Evolutionary conservation across 805 yeast species (phyloP).

Genomic region (Schwanniomyces pseudopolymorphus): DNA sequence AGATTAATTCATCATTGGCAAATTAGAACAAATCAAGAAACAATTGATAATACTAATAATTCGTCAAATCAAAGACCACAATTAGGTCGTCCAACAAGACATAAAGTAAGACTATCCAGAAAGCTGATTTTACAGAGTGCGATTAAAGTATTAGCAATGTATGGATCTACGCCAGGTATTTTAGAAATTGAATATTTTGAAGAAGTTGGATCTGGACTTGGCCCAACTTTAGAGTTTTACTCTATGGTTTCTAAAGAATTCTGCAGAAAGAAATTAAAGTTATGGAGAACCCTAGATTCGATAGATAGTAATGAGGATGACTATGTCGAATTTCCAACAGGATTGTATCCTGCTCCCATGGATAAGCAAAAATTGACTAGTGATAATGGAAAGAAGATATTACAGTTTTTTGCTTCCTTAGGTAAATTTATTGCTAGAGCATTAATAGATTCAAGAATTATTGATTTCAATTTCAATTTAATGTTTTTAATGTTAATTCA

Average conservation of each 20-base stretch:
- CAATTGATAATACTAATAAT: conserved; percentile 26
- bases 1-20: conserved; percentile 81
- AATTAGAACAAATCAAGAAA: conserved; percentile 38
- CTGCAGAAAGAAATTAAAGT: conserved; percentile 47
- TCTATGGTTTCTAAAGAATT: conserved; percentile 78
- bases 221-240: conserved; percentile 94
- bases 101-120: conserved; percentile 77
- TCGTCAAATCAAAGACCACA: conserved; percentile 30
- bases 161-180: conserved; percentile 77
- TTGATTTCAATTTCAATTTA: conserved; percentile 77
- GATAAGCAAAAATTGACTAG: conserved; percentile 19
- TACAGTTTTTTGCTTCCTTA: conserved; percentile 59
- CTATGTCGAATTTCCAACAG: conserved; percentile 44
- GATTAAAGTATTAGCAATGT: conserved; percentile 68
- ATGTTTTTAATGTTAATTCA: conserved; percentile 65
- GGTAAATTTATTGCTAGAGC: conserved; percentile 89
- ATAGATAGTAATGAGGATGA: conserved; percentile 18
- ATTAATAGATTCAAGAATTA: conserved; percentile 78
- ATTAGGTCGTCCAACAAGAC: conserved; percentile 75
- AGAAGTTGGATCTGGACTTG: conserved; percentile 95
- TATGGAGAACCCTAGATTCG: conserved; percentile 64
- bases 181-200: conserved; percentile 84
- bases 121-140: conserved; percentile 72
- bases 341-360: conserved; percentile 76
- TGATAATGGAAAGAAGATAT: conserved; percentile 39